A percentile compares a stretch with the other conserved stretches of the same genome.
phyloP scores from a whole-genome alignment of 2,329 filamentous ascomycete species.

The Aspergillus fischeri region DNA sequence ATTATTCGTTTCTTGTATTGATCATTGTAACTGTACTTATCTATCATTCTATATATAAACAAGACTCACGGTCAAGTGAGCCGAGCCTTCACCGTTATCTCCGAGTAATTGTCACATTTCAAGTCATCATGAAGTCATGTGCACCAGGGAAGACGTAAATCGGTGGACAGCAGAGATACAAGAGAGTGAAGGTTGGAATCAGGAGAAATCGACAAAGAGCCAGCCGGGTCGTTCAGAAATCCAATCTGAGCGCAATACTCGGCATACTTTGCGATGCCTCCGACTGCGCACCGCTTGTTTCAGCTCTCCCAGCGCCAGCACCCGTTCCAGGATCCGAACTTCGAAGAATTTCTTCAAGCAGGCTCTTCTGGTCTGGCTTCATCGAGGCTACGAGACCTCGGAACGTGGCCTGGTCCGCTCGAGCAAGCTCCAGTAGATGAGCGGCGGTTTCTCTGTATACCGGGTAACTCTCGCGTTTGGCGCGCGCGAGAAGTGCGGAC shows the following conservation, averaged over 20 bases:
- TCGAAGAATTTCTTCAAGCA: slow-evolving; percentile 74
- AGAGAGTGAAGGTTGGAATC: not conserved
- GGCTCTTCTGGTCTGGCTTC: slow-evolving; percentile 63
- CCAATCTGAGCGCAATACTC: slow-evolving; percentile 90
- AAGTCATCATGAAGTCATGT: not conserved
- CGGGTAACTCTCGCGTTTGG: slow-evolving; percentile 56
- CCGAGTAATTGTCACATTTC: not conserved
- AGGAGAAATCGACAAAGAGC: not conserved
- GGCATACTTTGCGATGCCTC: slow-evolving; percentile 56
- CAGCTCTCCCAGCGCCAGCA: slow-evolving; percentile 29
- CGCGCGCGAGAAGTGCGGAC: slow-evolving; percentile 70
- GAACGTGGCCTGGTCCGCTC: slow-evolving; percentile 69
- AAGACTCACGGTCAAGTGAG: not conserved
- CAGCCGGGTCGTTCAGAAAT: slow-evolving; percentile 57
- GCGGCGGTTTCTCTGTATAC: slow-evolving; percentile 70
- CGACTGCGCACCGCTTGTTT: slow-evolving; percentile 41
- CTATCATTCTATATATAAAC: slow-evolving; percentile 2
- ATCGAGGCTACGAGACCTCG: slow-evolving; percentile 68
- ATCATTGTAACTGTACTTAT: not conserved
- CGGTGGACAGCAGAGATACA: not conserved
- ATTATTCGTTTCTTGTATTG: slow-evolving; percentile 1
- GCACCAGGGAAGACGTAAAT: not conserved
- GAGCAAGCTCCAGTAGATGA: slow-evolving; percentile 75
- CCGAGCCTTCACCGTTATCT: not conserved
- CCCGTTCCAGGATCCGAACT: slow-evolving; percentile 52